Evolutionary conservation across 768 basidiomycete species (phyloP).

Genomic region (Cystobasidiopsis lactophilus): DNA sequence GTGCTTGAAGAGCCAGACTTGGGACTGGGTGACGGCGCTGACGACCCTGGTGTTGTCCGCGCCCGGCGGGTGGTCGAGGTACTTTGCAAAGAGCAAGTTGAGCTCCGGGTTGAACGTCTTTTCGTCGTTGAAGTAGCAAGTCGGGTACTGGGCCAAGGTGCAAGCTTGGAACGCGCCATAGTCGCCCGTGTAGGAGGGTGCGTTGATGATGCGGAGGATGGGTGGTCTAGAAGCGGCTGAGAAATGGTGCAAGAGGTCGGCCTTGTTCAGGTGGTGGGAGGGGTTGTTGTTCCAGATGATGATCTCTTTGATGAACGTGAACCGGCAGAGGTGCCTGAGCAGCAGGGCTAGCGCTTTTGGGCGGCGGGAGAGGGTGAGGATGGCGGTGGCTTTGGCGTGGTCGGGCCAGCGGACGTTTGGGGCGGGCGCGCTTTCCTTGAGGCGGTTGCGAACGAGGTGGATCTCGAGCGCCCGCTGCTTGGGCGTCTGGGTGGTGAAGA

Average conservation of each 20-base stretch:
- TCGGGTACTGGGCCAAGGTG: conserved; percentile 1
- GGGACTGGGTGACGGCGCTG: background rate
- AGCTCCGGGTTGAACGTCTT: conserved; percentile 8
- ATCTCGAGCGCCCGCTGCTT: too few relatives aligned
- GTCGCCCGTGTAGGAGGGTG: background rate
- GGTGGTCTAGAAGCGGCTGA: background rate
- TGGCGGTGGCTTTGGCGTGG: conserved; percentile 11
- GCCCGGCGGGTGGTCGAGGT: background rate
- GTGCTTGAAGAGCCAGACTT: background rate
- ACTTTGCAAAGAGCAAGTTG: background rate
- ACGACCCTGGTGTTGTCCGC: background rate
- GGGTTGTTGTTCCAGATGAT: conserved; percentile 15
- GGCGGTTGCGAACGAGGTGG: too few relatives aligned
- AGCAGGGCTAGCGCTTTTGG: conserved; percentile 5
- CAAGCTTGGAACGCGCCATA: conserved; percentile 7
- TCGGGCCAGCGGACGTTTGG: too few relatives aligned
- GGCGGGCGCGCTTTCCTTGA: too few relatives aligned
- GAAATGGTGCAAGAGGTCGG: background rate
- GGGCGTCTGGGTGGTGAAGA: too few relatives aligned
- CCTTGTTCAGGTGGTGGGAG: background rate
- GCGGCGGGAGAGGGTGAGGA: conserved; percentile 9
- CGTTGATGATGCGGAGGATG: background rate
- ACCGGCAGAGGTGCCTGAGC: conserved; percentile 2
- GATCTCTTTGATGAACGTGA: conserved; percentile 14
- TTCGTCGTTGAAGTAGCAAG: conserved; percentile 6